phyloP scores from a whole-genome alignment of 495 filamentous ascomycete genomes.

The Cercophora newfieldiana region DNA sequence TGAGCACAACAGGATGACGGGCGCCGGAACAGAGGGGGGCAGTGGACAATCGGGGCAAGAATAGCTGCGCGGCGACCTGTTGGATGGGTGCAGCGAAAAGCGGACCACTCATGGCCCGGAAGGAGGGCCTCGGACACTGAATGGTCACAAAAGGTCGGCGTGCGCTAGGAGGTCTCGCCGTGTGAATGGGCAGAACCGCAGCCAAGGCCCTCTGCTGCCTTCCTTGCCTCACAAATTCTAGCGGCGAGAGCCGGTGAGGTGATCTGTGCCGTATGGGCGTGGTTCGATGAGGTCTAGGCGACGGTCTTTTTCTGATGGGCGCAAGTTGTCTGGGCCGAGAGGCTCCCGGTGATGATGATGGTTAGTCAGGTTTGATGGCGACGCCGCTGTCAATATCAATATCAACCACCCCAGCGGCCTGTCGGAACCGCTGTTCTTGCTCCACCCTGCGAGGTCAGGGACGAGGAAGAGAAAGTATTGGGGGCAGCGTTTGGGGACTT shows the following conservation, averaged over 20 bases:
- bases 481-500: slow-evolving; percentile 19
- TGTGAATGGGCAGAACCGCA: slow-evolving; percentile 32
- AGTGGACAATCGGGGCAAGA: slow-evolving; percentile 36
- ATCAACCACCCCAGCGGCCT: not conserved
- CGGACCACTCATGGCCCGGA: slow-evolving; percentile 44
- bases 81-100: slow-evolving; percentile 38
- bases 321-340: not conserved
- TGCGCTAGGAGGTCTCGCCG: slow-evolving; percentile 28
- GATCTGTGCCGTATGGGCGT: slow-evolving; percentile 10
- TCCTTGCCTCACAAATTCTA: slow-evolving; percentile 22
- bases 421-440: slow-evolving; percentile 15
- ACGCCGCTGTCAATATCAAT: slow-evolving; percentile 9
- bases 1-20: slow-evolving; percentile 35
- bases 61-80: slow-evolving; percentile 37
- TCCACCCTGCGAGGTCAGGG: slow-evolving; percentile 12
- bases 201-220: slow-evolving; percentile 27
- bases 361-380: too few relatives aligned
- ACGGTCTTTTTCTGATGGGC: slow-evolving; percentile 6
- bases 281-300: not conserved
- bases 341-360: not conserved
- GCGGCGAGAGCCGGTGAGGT: not conserved
- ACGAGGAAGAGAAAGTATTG: slow-evolving; percentile 10
- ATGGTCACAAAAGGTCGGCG: slow-evolving; percentile 35
- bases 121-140: slow-evolving; percentile 39
- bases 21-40: slow-evolving; percentile 27